Evolutionary conservation across 2,329 filamentous ascomycete species (phyloP).

Genomic region (Pseudogymnoascus verrucosus): DNA sequence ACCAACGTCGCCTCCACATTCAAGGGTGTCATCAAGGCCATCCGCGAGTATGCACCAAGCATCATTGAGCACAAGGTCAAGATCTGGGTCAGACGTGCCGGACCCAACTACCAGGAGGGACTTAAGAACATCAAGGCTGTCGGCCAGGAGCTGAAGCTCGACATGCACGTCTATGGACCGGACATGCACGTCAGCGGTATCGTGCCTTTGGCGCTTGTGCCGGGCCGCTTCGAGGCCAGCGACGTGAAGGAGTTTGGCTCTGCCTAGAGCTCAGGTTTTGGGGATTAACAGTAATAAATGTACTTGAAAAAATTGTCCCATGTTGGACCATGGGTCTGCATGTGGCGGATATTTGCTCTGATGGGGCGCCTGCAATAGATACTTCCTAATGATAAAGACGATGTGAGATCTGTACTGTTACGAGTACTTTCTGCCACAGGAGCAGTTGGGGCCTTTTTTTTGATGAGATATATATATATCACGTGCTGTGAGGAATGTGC

Average conservation of each 20-base stretch:
- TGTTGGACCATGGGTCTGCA: background rate
- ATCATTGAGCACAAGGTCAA: constrained; percentile 95
- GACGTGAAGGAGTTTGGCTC: constrained; percentile 48
- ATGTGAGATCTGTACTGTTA: constrained; percentile 1
- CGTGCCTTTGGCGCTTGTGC: constrained; percentile 78
- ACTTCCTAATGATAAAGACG: constrained; percentile 1
- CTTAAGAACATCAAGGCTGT: constrained; percentile 99
- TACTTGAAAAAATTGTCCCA: background rate
- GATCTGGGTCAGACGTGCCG: constrained; percentile 87
- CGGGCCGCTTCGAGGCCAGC: constrained; percentile 55
- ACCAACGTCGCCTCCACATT: constrained; percentile 99
- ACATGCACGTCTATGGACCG: constrained; percentile 84
- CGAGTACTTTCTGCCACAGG: background rate
- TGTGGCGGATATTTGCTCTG: background rate
- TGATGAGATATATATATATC: background rate
- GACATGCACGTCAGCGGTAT: constrained; percentile 92
- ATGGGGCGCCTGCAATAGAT: background rate
- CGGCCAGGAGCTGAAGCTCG: constrained; percentile 83
- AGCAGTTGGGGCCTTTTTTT: background rate
- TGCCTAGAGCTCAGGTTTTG: background rate
- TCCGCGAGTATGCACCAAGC: constrained; percentile 78
- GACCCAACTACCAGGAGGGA: constrained; percentile 99
- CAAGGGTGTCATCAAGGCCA: constrained; percentile 97
- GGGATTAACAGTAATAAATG: background rate
- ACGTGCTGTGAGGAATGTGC: background rate